Evolutionary conservation across 345 rosid species (phyloP).

Genomic region (Cardiospermum halicacabum): DNA sequence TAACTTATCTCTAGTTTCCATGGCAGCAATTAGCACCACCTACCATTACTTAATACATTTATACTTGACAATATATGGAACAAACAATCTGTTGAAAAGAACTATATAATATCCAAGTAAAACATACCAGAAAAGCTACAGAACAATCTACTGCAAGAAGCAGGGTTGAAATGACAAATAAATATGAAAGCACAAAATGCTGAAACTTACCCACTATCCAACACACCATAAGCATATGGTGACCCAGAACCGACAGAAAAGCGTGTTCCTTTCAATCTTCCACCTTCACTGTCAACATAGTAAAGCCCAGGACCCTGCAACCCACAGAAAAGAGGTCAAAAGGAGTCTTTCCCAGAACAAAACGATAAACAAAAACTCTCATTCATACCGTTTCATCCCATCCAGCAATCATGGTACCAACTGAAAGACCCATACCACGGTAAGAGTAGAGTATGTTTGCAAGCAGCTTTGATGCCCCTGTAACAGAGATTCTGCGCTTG

Average conservation of each 20-base stretch:
- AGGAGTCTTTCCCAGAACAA: not conserved
- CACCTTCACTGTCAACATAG: slow-evolving; percentile 98
- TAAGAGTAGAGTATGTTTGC: slow-evolving; percentile 98
- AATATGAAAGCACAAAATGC: not conserved
- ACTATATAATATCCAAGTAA: not conserved
- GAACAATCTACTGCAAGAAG: not conserved
- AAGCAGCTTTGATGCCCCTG: slow-evolving; percentile 94
- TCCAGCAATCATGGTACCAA: slow-evolving; percentile 99
- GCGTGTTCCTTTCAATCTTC: slow-evolving; percentile 88
- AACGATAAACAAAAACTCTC: not conserved
- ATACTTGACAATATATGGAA: not conserved
- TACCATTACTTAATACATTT: not conserved
- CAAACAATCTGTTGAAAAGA: not conserved
- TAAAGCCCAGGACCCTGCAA: slow-evolving; percentile 94
- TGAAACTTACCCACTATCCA: slow-evolving; percentile 75
- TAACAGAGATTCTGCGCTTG: slow-evolving; percentile 95
- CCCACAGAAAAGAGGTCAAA: slow-evolving; percentile 4
- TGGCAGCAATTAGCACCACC: not conserved
- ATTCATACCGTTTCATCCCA: slow-evolving; percentile 90
- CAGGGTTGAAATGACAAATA: not conserved
- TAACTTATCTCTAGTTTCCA: not conserved
- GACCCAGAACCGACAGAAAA: slow-evolving; percentile 99
- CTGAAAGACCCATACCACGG: slow-evolving; percentile 98
- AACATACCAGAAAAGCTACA: not conserved
- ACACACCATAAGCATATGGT: slow-evolving; percentile 96